Conservation (phyloP, 129 eudicot species). For the Flaveria brownii region DNA sequence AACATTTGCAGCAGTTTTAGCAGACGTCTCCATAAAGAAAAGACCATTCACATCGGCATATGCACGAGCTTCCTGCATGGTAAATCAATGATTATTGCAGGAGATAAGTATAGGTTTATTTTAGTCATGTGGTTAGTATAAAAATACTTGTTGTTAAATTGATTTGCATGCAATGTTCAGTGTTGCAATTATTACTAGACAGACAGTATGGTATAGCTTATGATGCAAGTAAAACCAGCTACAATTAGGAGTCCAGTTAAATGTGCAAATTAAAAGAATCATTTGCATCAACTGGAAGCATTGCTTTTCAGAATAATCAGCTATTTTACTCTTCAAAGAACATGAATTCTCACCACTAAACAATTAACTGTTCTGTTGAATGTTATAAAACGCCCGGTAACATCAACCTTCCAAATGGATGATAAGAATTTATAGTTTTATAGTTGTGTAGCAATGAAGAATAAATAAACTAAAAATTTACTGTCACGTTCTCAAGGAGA, state of each 20-base stretch:
- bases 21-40: slow-evolving; percentile 93
- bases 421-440: slow-evolving; percentile 5
- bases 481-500: background rate
- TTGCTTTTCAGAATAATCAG: background rate
- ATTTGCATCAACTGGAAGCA: slow-evolving; percentile 8
- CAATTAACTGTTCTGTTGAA: background rate
- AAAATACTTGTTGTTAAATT: background rate
- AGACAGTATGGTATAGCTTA: background rate
- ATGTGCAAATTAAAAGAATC: background rate
- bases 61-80: slow-evolving; percentile 74
- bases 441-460: background rate
- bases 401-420: slow-evolving; percentile 15
- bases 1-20: slow-evolving; percentile 90
- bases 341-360: background rate
- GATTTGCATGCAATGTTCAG: slow-evolving; percentile 8
- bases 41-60: slow-evolving; percentile 94
- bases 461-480: background rate
- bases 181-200: slow-evolving; percentile 5
- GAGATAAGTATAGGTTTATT: background rate
- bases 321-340: background rate
- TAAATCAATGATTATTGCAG: background rate
- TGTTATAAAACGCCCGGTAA: background rate
- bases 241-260: slow-evolving; percentile 1
- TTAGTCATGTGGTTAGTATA: background rate
- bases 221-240: background rate